These are phyloP conservation scores for Tylopilus plumbeoviolaceoides DNA, from an alignment of 768 basidiomycete genomes.

Conservation along the genomic window DNA sequence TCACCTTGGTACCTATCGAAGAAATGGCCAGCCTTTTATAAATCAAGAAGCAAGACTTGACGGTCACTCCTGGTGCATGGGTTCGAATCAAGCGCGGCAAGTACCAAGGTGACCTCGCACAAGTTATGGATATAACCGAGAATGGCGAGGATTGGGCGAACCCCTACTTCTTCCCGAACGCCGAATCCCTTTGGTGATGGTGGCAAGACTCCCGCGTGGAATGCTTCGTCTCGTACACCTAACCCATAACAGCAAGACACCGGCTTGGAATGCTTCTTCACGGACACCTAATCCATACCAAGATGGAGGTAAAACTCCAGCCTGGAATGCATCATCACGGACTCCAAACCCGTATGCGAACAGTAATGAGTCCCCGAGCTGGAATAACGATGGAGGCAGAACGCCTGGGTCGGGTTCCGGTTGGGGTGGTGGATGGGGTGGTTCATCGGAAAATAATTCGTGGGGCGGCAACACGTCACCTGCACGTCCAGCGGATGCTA, in stretches of 20 bases:
- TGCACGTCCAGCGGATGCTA: constrained; percentile 27
- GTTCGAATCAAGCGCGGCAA: constrained; percentile 92
- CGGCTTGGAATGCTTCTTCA: constrained; percentile 47
- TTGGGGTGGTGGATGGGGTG: constrained; percentile 18
- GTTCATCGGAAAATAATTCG: constrained; percentile 12
- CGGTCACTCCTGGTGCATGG: constrained; percentile 85
- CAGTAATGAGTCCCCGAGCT: constrained; percentile 14
- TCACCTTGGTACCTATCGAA: constrained; percentile 86
- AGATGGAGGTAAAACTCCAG: constrained; percentile 13
- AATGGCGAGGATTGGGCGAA: constrained; percentile 68
- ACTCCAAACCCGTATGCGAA: constrained; percentile 51
- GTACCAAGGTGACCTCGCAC: constrained; percentile 92
- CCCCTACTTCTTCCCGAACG: constrained; percentile 60
- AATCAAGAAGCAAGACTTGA: constrained; percentile 91
- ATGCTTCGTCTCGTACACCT: constrained; percentile 47
- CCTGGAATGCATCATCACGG: constrained; percentile 30
- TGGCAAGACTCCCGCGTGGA: constrained; percentile 67
- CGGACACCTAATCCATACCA: constrained; percentile 56
- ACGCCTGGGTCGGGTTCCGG: constrained; percentile 37
- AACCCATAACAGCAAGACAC: constrained; percentile 50
- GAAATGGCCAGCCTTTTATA: constrained; percentile 97
- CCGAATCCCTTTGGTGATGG: constrained; percentile 64
- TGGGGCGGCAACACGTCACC: constrained; percentile 34
- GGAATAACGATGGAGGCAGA: constrained; percentile 37
- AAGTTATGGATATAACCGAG: constrained; percentile 91